Evolutionary conservation across 164 flowering plant genomes (phyloP).

Genomic region (Aristolochia californica): DNA sequence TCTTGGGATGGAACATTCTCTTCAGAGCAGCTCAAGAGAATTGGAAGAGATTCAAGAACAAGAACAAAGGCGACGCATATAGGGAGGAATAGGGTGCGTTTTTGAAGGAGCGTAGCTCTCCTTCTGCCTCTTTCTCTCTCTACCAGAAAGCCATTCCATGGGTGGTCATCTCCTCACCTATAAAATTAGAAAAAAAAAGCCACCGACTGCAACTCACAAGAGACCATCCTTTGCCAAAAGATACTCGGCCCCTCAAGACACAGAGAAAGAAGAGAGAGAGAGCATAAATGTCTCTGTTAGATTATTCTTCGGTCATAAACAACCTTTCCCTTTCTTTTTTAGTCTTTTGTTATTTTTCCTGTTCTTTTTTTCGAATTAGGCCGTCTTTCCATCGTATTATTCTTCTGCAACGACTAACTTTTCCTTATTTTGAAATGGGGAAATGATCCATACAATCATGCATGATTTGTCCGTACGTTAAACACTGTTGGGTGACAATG

Average conservation of each 20-base stretch:
- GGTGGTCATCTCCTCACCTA: constrained; percentile 5
- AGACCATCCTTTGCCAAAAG: constrained; percentile 31
- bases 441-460: constrained; percentile 18
- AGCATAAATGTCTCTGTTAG: background rate
- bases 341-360: background rate
- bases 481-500: too few relatives aligned
- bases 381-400: constrained; percentile 9
- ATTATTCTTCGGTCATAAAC: background rate
- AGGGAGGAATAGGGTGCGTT: constrained; percentile 66
- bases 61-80: constrained; percentile 42
- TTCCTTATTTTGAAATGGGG: constrained; percentile 11
- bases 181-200: constrained; percentile 8
- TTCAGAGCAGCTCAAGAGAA: constrained; percentile 17
- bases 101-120: constrained; percentile 25
- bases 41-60: constrained; percentile 67
- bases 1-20: constrained; percentile 92
- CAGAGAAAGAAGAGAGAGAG: constrained; percentile 6
- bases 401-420: constrained; percentile 19
- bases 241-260: too few relatives aligned
- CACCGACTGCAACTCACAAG: constrained; percentile 19
- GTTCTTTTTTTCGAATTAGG: background rate
- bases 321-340: background rate
- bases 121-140: constrained; percentile 14
- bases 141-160: constrained; percentile 4
- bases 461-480: background rate